Percentiles rank a stretch among this genome's conserved stretches.
Evolutionary conservation across 805 yeast species (phyloP).

Genomic region (Phaffomyces antillensis): DNA sequence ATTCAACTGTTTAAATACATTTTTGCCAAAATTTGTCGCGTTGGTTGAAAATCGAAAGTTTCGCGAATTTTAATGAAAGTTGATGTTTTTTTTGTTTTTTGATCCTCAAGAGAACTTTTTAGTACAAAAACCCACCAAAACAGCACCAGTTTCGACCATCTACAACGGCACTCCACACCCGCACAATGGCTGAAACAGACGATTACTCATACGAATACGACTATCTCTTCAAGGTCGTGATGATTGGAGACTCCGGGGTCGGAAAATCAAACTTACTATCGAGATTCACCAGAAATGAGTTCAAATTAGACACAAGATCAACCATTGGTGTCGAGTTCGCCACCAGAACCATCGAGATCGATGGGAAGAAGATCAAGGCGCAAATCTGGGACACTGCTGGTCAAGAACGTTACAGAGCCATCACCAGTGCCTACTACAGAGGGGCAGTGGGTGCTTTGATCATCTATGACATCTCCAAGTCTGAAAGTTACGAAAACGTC

Average conservation of each 20-base stretch:
- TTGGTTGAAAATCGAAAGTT: too few species aligned
- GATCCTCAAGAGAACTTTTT: too few species aligned
- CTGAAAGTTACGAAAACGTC: conserved; percentile 79
- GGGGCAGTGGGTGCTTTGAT: conserved; percentile 98
- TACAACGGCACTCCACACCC: too few species aligned
- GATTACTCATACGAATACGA: conserved; percentile 81
- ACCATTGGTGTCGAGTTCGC: conserved; percentile 99
- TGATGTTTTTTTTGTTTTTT: too few species aligned
- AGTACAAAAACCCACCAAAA: too few species aligned
- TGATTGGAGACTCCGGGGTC: conserved; percentile 96
- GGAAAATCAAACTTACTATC: conserved; percentile 93
- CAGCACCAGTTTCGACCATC: too few species aligned
- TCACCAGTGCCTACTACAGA: conserved; percentile 93
- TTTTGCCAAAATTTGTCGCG: too few species aligned
- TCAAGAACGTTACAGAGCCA: conserved; percentile 96
- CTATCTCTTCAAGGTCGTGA: conserved; percentile 84
- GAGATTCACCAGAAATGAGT: conserved; percentile 92
- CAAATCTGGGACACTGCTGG: conserved; percentile 99
- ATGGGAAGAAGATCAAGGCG: conserved; percentile 77
- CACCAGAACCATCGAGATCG: conserved; percentile 85
- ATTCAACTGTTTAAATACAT: too few species aligned
- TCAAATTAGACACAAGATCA: conserved; percentile 87
- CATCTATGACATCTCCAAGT: conserved; percentile 91
- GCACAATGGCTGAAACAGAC: conserved; percentile 32
- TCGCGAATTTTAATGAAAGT: too few species aligned